phyloP scores from a whole-genome alignment of 2,329 filamentous ascomycete genomes.

The Penicillium sp. region DNA sequence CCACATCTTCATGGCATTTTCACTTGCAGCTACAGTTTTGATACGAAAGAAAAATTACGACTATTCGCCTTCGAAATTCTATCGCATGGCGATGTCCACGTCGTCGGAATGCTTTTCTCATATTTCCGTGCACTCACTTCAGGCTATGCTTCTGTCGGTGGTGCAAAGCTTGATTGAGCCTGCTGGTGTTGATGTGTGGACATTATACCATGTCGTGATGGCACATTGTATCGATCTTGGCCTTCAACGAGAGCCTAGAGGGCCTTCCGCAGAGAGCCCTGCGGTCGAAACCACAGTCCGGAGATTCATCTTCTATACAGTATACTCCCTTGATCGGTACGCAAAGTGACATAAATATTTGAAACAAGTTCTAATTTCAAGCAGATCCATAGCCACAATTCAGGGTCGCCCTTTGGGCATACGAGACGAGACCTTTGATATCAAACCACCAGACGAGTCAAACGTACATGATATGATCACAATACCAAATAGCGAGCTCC shows the following conservation, averaged over 20 bases:
- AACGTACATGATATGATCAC: neutral
- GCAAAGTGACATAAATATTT: neutral
- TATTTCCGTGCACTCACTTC: constrained; percentile 37
- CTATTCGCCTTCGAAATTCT: constrained; percentile 37
- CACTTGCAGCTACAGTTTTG: constrained; percentile 38
- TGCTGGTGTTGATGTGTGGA: constrained; percentile 41
- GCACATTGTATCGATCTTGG: constrained; percentile 43
- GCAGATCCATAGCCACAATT: constrained; percentile 39
- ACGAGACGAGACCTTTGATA: constrained; percentile 42
- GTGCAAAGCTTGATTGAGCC: constrained; percentile 38
- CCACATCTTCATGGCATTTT: constrained; percentile 41
- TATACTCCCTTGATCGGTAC: constrained; percentile 41
- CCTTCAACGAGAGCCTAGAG: constrained; percentile 36
- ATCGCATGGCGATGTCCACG: constrained; percentile 33
- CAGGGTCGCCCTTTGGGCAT: constrained; percentile 43
- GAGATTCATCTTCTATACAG: constrained; percentile 37
- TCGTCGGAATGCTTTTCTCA: constrained; percentile 36
- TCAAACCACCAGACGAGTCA: constrained; percentile 21
- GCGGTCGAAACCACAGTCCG: constrained; percentile 15
- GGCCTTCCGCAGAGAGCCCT: constrained; percentile 2
- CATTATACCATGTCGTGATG: constrained; percentile 38
- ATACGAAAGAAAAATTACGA: constrained; percentile 37
- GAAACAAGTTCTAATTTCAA: neutral
- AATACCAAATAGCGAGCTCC: neutral
- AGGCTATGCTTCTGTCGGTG: constrained; percentile 34